phyloP scores from a whole-genome alignment of 2,329 filamentous ascomycete species.

The Aureobasidium subglaciale region DNA sequence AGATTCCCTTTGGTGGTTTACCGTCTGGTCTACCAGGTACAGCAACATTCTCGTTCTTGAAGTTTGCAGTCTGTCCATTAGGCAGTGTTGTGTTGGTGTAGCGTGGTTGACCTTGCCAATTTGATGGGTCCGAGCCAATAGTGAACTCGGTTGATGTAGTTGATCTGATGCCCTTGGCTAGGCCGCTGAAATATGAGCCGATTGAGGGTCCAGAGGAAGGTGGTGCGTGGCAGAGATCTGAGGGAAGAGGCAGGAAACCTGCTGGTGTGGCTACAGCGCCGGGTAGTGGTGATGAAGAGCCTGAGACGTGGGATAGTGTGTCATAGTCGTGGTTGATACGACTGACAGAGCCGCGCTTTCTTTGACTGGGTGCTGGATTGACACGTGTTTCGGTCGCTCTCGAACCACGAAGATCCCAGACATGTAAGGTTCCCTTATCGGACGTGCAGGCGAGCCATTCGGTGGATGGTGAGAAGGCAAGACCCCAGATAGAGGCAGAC shows the following conservation, averaged over 20 bases:
- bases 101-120: conserved; percentile 28
- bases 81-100: conserved; percentile 29
- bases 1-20: conserved; percentile 68
- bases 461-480: conserved; percentile 79
- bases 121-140: conserved; percentile 63
- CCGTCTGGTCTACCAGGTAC: conserved; percentile 48
- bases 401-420: conserved; percentile 73
- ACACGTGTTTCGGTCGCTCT: conserved; percentile 30
- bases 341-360: conserved; percentile 12
- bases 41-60: conserved; percentile 33
- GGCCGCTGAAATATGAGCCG: conserved; percentile 19
- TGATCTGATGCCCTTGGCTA: conserved; percentile 50
- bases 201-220: conserved; percentile 15
- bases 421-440: conserved; percentile 90
- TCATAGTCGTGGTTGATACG: conserved; percentile 11
- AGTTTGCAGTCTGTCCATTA: conserved; percentile 27
- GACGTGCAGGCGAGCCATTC: conserved; percentile 82
- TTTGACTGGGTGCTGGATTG: conserved; percentile 19
- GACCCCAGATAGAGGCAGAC: conserved; percentile 75
- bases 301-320: conserved; percentile 14
- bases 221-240: conserved; percentile 19
- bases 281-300: conserved; percentile 14
- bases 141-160: conserved; percentile 68
- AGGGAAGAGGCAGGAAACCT: conserved; percentile 26
- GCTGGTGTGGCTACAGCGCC: conserved; percentile 22